These are phyloP conservation scores for Psilocybe tampanensis DNA, from an alignment of 768 basidiomycete species.

Conservation along the genomic window DNA sequence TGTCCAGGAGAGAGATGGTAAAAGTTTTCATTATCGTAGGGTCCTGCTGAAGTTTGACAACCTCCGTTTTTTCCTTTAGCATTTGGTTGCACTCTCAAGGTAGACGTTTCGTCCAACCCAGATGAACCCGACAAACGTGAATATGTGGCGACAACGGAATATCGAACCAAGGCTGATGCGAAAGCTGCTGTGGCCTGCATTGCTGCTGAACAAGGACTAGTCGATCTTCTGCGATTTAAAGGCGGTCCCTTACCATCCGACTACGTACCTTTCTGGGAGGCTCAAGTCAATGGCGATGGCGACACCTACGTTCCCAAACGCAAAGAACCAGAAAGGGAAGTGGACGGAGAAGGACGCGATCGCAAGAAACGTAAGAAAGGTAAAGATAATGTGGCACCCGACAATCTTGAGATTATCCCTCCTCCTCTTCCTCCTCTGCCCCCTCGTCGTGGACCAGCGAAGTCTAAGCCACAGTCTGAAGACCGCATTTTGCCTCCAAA, in stretches of 20 bases:
- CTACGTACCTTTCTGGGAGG: conserved; percentile 42
- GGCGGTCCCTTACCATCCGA: conserved; percentile 47
- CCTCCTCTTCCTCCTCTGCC: background rate
- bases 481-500: conserved; percentile 15
- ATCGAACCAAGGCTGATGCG: conserved; percentile 62
- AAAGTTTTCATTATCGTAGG: background rate
- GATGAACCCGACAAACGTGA: conserved; percentile 36
- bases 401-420: conserved; percentile 3
- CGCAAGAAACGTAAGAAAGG: conserved; percentile 29
- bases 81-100: conserved; percentile 52
- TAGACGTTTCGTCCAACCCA: conserved; percentile 39
- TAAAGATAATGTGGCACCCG: conserved; percentile 10
- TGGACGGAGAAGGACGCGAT: conserved; percentile 28
- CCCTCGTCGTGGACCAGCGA: conserved; percentile 3
- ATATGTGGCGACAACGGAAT: conserved; percentile 51
- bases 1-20: conserved; percentile 54
- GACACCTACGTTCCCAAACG: conserved; percentile 36
- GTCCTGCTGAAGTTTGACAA: background rate
- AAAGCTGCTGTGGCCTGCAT: conserved; percentile 54
- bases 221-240: conserved; percentile 63
- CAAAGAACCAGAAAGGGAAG: conserved; percentile 33
- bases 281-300: conserved; percentile 24
- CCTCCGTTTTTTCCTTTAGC: conserved; percentile 35
- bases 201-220: conserved; percentile 55
- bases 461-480: conserved; percentile 6